Percentiles rank a stretch among this genome's conserved stretches.
Conservation (phyloP, 1,139 yeast genomes). For the Candida glucosophila region DNA sequence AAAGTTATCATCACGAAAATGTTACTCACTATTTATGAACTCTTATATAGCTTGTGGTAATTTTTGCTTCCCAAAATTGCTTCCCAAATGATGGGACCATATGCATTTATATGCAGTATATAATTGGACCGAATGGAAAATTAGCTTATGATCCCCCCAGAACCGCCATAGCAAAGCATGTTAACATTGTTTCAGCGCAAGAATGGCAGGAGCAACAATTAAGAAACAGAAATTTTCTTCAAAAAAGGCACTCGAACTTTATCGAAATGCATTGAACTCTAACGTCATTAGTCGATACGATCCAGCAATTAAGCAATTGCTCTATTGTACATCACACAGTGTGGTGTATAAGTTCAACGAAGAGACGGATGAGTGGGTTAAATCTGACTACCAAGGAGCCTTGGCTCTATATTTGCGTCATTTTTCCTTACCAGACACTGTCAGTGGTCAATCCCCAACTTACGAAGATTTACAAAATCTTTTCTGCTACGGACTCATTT, state of each 20-base stretch:
- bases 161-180: not conserved
- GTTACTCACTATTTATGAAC: not conserved
- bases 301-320: slow-evolving; percentile 64
- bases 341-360: slow-evolving; percentile 68
- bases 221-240: slow-evolving; percentile 13
- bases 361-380: slow-evolving; percentile 67
- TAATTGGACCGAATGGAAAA: not conserved
- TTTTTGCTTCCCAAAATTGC: not conserved
- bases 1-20: not conserved
- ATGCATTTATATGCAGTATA: slow-evolving; percentile 1
- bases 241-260: slow-evolving; percentile 44
- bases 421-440: slow-evolving; percentile 23
- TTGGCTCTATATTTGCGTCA: slow-evolving; percentile 70
- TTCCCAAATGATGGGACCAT: not conserved
- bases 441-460: slow-evolving; percentile 13
- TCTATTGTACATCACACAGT: slow-evolving; percentile 72
- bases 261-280: slow-evolving; percentile 63
- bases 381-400: slow-evolving; percentile 74
- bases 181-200: not conserved
- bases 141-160: not conserved
- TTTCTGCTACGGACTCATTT: slow-evolving; percentile 71
- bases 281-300: slow-evolving; percentile 82
- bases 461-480: slow-evolving; percentile 38
- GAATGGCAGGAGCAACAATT: slow-evolving; percentile 2
- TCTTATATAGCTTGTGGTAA: not conserved